phyloP scores from a whole-genome alignment of 257 asterid genomes.

The Nicotiana benthamiana region DNA sequence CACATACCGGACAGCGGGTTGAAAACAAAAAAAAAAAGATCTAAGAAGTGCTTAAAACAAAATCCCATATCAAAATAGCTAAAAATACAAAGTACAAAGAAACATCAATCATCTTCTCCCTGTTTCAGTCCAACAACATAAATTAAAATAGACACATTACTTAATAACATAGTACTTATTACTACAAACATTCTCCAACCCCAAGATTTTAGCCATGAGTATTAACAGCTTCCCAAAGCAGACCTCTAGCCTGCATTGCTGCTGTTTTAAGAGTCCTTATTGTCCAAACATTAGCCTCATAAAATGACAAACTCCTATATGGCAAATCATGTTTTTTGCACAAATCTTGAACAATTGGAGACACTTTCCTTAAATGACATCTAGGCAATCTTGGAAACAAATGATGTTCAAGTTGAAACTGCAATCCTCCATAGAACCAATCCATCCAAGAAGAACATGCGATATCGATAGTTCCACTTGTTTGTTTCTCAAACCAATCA shows the following conservation, averaged over 20 bases:
- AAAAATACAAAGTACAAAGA: neutral
- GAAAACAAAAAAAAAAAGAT: neutral
- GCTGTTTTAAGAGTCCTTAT: conserved; percentile 55
- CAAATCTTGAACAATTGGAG: conserved; percentile 61
- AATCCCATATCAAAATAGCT: neutral
- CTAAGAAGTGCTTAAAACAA: neutral
- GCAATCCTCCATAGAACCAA: conserved; percentile 84
- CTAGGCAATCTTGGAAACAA: conserved; percentile 90
- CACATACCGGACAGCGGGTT: too few relatives aligned
- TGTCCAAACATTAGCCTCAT: conserved; percentile 60
- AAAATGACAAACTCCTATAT: conserved; percentile 56
- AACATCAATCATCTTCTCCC: neutral
- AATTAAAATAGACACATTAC: neutral
- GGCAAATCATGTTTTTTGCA: conserved; percentile 83
- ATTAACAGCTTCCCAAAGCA: conserved; percentile 88
- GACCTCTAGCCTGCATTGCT: conserved; percentile 67
- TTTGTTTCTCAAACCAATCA: conserved; percentile 90
- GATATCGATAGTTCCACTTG: conserved; percentile 71
- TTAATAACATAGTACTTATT: neutral
- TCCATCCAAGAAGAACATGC: conserved; percentile 63
- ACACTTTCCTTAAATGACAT: conserved; percentile 59
- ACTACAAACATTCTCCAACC: neutral
- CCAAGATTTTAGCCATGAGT: conserved; percentile 58
- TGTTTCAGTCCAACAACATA: neutral
- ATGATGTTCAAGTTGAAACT: conserved; percentile 88